Percentiles rank a stretch among this genome's conserved stretches.
phyloP scores from a whole-genome alignment of 2,329 filamentous ascomycete species.

The Dendryphion nanum region DNA sequence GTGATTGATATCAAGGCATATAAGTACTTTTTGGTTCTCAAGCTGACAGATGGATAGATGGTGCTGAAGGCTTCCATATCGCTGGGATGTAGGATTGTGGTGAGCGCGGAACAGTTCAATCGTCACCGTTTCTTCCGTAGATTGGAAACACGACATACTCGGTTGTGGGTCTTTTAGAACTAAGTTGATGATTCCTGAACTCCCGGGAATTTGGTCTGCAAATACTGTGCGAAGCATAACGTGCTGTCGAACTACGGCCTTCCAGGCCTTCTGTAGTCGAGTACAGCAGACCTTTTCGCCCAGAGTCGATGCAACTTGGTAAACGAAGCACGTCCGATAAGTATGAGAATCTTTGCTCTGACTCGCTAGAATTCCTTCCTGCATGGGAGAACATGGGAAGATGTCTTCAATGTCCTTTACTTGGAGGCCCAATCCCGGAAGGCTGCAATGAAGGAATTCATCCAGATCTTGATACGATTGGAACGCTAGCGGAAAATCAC shows the following conservation, averaged over 20 bases:
- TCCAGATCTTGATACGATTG: slow-evolving; percentile 13
- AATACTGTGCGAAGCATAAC: slow-evolving; percentile 15
- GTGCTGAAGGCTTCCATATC: too few species aligned
- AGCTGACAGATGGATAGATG: slow-evolving; percentile 43
- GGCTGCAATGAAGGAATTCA: slow-evolving; percentile 36
- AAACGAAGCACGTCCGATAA: not conserved
- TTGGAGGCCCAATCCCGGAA: slow-evolving; percentile 31
- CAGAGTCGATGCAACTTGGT: too few species aligned
- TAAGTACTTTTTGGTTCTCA: slow-evolving; percentile 31
- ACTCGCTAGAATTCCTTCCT: slow-evolving; percentile 27
- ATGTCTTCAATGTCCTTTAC: slow-evolving; percentile 43
- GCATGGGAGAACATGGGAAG: slow-evolving; percentile 33
- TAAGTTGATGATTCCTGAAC: slow-evolving; percentile 7
- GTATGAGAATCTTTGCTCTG: slow-evolving; percentile 2
- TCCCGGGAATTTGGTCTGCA: slow-evolving; percentile 7
- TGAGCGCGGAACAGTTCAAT: slow-evolving; percentile 2
- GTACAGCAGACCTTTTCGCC: too few species aligned
- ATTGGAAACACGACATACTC: too few species aligned
- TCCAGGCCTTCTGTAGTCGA: slow-evolving; percentile 12
- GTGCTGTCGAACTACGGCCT: slow-evolving; percentile 12
- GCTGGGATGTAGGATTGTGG: slow-evolving; percentile 3
- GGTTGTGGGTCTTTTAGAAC: too few species aligned
- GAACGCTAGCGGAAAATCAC: slow-evolving; percentile 47
- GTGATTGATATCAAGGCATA: slow-evolving; percentile 49
- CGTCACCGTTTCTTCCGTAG: slow-evolving; percentile 3